Evolutionary conservation across 345 rosid species (phyloP).

Genomic region (Mercurialis annua): DNA sequence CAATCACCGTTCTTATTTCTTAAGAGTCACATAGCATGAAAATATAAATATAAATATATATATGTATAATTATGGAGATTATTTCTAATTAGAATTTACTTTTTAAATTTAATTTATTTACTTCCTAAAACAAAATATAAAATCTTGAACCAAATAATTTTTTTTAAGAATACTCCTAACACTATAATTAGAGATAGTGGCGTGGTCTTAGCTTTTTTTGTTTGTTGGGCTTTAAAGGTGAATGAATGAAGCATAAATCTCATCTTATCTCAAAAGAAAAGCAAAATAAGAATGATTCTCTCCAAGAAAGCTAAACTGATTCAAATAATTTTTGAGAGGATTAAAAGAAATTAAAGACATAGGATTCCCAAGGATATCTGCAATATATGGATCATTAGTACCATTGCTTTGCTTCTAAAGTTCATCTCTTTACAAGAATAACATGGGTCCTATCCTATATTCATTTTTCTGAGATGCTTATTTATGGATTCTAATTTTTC

Average conservation of each 20-base stretch:
- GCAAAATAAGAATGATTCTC: conserved; percentile 44
- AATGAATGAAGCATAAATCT: conserved; percentile 40
- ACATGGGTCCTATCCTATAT: conserved; percentile 28
- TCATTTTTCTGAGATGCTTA: not conserved
- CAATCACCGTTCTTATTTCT: too few relatives aligned
- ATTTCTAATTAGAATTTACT: too few relatives aligned
- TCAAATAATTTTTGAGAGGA: conserved; percentile 22
- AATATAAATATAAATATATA: too few relatives aligned
- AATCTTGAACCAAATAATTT: too few relatives aligned
- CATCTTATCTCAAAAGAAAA: conserved; percentile 48
- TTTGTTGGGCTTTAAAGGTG: conserved; percentile 36
- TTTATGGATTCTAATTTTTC: not conserved
- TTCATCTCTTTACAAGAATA: not conserved
- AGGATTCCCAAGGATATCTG: conserved; percentile 40
- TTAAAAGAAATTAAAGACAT: conserved; percentile 35
- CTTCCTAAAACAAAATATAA: too few relatives aligned
- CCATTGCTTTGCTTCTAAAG: conserved; percentile 1
- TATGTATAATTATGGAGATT: too few relatives aligned
- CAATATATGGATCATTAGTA: not conserved
- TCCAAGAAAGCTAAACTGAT: conserved; percentile 34
- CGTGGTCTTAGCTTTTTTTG: conserved; percentile 1
- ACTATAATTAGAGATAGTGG: too few relatives aligned
- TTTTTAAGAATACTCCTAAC: too few relatives aligned
- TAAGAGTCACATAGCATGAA: too few relatives aligned
- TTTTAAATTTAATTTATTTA: too few relatives aligned